These are phyloP conservation scores for Amanita polypyramis DNA, from an alignment of 768 basidiomycete genomes.

Conservation along the genomic window DNA sequence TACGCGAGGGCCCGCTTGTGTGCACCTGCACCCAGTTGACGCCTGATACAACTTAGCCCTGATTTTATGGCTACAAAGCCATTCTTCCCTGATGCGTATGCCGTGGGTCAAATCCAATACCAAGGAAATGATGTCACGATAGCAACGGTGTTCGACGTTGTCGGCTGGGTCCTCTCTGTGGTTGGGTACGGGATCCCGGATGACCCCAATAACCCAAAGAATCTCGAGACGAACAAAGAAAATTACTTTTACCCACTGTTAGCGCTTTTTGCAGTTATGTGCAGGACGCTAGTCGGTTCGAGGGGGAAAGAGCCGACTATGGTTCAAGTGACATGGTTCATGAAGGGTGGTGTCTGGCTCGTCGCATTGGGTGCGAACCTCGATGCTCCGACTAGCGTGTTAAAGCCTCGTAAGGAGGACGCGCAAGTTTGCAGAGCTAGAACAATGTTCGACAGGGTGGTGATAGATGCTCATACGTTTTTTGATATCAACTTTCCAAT, in stretches of 20 bases:
- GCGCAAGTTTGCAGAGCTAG: not conserved
- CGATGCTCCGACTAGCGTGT: not conserved
- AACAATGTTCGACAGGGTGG: not conserved
- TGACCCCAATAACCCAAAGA: not conserved
- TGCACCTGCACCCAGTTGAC: not conserved
- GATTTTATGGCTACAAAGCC: not conserved
- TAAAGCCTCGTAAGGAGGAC: not conserved
- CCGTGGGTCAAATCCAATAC: not conserved
- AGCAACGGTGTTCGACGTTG: not conserved
- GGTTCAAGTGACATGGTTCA: slow-evolving; percentile 1
- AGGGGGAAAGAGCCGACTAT: not conserved
- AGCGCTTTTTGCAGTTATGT: not conserved
- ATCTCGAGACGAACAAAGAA: not conserved
- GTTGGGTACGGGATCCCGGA: not conserved
- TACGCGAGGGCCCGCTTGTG: not conserved
- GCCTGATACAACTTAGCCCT: not conserved
- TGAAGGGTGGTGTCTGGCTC: not conserved
- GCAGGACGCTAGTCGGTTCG: not conserved
- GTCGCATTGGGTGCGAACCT: not conserved
- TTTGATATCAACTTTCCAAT: not conserved
- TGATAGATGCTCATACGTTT: not conserved
- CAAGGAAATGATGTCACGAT: not conserved
- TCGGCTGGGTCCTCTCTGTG: slow-evolving; percentile 5
- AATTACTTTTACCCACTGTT: slow-evolving; percentile 5
- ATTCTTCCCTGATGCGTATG: not conserved